A percentile compares a stretch with the other conserved stretches of the same genome.
These are phyloP conservation scores for Hygrophorus russula DNA, from an alignment of 768 basidiomycete species.

Conservation along the genomic window DNA sequence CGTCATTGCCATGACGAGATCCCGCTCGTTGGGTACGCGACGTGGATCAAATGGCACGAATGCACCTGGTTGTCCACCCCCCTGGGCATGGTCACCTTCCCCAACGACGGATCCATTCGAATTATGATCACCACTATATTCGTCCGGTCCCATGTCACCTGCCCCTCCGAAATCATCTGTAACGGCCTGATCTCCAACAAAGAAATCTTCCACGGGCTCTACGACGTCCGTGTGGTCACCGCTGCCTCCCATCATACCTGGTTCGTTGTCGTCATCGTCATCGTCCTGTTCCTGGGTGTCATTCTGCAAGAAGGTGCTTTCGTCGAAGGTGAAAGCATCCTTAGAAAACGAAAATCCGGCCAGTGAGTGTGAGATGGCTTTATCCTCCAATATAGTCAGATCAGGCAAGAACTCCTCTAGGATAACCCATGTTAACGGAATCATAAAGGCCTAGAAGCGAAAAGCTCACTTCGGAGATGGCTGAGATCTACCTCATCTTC, in stretches of 20 bases:
- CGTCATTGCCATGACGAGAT: constrained; percentile 81
- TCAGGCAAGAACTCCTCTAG: constrained; percentile 68
- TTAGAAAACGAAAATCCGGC: constrained; percentile 75
- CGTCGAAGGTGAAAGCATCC: constrained; percentile 50
- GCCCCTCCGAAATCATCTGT: constrained; percentile 33
- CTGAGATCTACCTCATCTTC: constrained; percentile 58
- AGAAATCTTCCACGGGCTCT: constrained; percentile 39
- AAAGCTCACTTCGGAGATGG: constrained; percentile 42
- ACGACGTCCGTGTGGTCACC: constrained; percentile 27
- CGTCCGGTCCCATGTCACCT: constrained; percentile 21
- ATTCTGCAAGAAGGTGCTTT: constrained; percentile 48
- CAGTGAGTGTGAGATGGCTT: constrained; percentile 74
- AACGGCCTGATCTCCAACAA: constrained; percentile 19
- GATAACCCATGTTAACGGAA: constrained; percentile 7
- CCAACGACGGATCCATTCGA: constrained; percentile 36
- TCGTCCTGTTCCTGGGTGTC: constrained; percentile 32
- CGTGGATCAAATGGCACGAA: constrained; percentile 82
- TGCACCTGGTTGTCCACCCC: constrained; percentile 28
- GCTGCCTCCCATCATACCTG: constrained; percentile 20
- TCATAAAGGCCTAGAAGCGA: neutral
- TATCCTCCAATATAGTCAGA: constrained; percentile 47
- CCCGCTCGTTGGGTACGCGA: constrained; percentile 60
- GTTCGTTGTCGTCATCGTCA: constrained; percentile 31
- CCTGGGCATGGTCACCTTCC: constrained; percentile 27
- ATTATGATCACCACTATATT: constrained; percentile 20